Conservation (phyloP, 164 flowering plant genomes). For the Kingdonia uniflora region DNA sequence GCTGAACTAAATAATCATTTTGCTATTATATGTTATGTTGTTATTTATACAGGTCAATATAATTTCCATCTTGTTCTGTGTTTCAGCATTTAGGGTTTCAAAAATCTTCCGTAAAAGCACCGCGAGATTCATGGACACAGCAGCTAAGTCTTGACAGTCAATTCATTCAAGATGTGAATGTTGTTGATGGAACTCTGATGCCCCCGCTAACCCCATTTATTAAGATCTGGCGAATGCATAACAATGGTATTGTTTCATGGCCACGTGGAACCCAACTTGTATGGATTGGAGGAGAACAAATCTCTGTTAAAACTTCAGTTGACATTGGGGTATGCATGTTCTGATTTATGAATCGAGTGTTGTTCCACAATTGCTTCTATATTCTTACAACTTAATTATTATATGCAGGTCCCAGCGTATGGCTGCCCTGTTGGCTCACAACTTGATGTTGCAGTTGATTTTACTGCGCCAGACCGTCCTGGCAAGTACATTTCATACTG, state of each 20-base stretch:
- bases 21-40: too few relatives aligned
- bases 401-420: conserved; percentile 38
- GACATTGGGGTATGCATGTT: conserved; percentile 37
- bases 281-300: conserved; percentile 69
- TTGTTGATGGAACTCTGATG: conserved; percentile 61
- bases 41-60: too few relatives aligned
- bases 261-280: conserved; percentile 49
- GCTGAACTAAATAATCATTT: background rate
- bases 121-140: background rate
- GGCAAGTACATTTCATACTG: conserved; percentile 86
- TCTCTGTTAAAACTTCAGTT: conserved; percentile 27
- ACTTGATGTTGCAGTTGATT: conserved; percentile 69
- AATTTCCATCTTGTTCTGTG: background rate
- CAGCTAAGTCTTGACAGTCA: conserved; percentile 43
- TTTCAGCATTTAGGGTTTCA: conserved; percentile 15
- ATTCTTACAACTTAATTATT: background rate
- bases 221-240: conserved; percentile 89
- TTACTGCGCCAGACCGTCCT: conserved; percentile 58
- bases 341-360: background rate
- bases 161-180: conserved; percentile 61
- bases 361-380: background rate
- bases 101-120: background rate
- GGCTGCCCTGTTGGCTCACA: conserved; percentile 42
- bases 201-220: conserved; percentile 63
- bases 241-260: conserved; percentile 65